Evolutionary conservation across 495 filamentous ascomycete species (phyloP).

Genomic region (Penicillium atrosanguineum): DNA sequence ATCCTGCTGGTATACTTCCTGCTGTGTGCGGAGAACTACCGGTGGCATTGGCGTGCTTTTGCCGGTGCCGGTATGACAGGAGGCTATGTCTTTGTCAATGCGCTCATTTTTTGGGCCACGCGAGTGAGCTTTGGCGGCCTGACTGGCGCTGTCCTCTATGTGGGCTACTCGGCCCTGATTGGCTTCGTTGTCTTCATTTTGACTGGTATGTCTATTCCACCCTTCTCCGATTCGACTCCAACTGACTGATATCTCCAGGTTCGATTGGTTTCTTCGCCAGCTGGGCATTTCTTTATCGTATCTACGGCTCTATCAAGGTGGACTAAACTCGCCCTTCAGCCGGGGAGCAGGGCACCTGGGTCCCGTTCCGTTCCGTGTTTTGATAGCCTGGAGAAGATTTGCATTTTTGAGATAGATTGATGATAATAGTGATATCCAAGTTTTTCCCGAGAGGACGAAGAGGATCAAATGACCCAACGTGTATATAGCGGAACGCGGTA

Average conservation of each 20-base stretch:
- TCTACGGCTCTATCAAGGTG: constrained; percentile 94
- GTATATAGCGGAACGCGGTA: constrained; percentile 3
- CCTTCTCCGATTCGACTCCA: constrained; percentile 7
- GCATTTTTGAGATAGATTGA: constrained; percentile 15
- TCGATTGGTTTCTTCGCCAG: constrained; percentile 94
- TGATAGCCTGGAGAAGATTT: constrained; percentile 4
- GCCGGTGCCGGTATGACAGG: constrained; percentile 82
- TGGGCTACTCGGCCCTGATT: constrained; percentile 87
- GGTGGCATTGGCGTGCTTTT: constrained; percentile 98
- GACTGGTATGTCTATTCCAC: constrained; percentile 65
- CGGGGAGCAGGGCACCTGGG: constrained; percentile 1
- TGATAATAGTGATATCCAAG: not conserved
- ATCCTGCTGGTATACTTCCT: constrained; percentile 92
- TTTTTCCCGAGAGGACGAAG: not conserved
- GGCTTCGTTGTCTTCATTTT: constrained; percentile 90
- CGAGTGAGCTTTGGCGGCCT: constrained; percentile 81
- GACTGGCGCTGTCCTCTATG: constrained; percentile 83
- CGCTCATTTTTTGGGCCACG: constrained; percentile 82
- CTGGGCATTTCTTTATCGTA: constrained; percentile 89
- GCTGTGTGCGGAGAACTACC: constrained; percentile 93
- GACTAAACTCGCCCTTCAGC: constrained; percentile 53
- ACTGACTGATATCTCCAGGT: constrained; percentile 49
- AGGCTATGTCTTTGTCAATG: constrained; percentile 84
- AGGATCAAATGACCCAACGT: not conserved
- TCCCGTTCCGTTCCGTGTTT: constrained; percentile 1